Evolutionary conservation across 345 rosid species (phyloP), one percentile per base, ranked within the genome.

Genomic region (Eucalyptus urophylla): DNA sequence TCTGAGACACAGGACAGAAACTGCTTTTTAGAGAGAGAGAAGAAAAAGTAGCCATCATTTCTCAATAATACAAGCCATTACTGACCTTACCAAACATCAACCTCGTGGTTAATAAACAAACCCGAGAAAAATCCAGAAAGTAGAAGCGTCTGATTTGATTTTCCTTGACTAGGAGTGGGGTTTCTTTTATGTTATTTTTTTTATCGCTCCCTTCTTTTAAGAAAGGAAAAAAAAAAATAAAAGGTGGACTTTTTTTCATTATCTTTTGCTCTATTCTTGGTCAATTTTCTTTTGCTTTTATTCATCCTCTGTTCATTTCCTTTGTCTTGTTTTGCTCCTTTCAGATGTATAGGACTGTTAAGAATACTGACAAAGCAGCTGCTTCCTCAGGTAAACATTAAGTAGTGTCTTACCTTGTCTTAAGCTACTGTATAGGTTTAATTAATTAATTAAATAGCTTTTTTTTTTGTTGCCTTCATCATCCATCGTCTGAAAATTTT

Each of bases 291-390:
- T 47, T 69, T 27, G 33, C 45, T 31, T 80, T 4, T 60, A 60
- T 49, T 40, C 65, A 62, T 25, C 21, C 50, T 54, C 43, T 43
- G 58, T 86, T 91, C 29, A 56, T 90, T 88, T 86, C 33, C 43
- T 89, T 90, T 90, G 90, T 86, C 88, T 47, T 44, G 81, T 89
- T 89, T 90, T 86, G 89, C 62, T 50, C 87, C 53, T 88, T 54
- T 88, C 94, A 94, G 96, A 94, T 94, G 96, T 94, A 92, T 87
- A 92, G 96, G 92, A 94, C 96, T 89, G 93, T 94, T 56, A 94
- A 93, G 92, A 91, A 92, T 92, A 93, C 95, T 88, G 94, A 93
- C 92, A 94, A 91, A 85, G 91, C 93, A 92, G 91, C 93, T 86
- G 91, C 93, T 80, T 92, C 93, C 85, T 90, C 95, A 86, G 95